Percentiles rank a stretch among this genome's conserved stretches.
Evolutionary conservation across 805 yeast genomes (phyloP).

Genomic region (Nakazawaea anatomiae): DNA sequence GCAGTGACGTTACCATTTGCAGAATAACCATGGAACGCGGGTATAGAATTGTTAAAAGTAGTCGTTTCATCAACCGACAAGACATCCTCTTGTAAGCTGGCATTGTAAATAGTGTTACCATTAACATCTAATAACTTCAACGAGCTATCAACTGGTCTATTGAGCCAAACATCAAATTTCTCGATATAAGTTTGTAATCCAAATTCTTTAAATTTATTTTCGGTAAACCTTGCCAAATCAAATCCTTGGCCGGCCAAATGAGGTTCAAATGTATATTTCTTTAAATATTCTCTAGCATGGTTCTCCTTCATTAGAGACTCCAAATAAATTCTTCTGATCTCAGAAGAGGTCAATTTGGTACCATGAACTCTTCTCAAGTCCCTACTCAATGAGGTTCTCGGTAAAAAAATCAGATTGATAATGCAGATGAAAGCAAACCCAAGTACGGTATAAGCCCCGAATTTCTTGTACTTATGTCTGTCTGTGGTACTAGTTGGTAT

Average conservation of each 20-base stretch:
- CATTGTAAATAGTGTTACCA: slow-evolving; percentile 34
- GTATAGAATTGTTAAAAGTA: slow-evolving; percentile 30
- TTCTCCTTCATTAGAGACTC: slow-evolving; percentile 29
- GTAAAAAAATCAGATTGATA: slow-evolving; percentile 68
- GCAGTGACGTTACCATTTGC: slow-evolving; percentile 57
- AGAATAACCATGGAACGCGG: slow-evolving; percentile 59
- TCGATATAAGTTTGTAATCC: slow-evolving; percentile 48
- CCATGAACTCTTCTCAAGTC: slow-evolving; percentile 76
- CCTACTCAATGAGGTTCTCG: slow-evolving; percentile 76
- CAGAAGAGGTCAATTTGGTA: slow-evolving; percentile 57
- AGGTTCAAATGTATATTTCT: slow-evolving; percentile 32
- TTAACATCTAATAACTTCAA: slow-evolving; percentile 29
- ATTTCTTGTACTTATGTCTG: slow-evolving; percentile 20
- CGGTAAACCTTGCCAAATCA: slow-evolving; percentile 42
- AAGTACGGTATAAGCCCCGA: slow-evolving; percentile 38
- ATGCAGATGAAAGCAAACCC: slow-evolving; percentile 47
- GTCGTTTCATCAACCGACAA: slow-evolving; percentile 35
- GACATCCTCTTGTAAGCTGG: slow-evolving; percentile 46
- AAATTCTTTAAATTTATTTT: slow-evolving; percentile 39
- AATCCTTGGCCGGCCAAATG: slow-evolving; percentile 43
- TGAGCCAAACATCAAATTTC: slow-evolving; percentile 51
- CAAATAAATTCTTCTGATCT: slow-evolving; percentile 58
- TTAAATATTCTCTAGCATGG: slow-evolving; percentile 26
- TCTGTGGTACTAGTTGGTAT: not conserved
- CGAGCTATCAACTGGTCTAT: slow-evolving; percentile 41